These are phyloP conservation scores for Forsythia viridissima DNA, from an alignment of 257 asterid genomes.

Conservation along the genomic window DNA sequence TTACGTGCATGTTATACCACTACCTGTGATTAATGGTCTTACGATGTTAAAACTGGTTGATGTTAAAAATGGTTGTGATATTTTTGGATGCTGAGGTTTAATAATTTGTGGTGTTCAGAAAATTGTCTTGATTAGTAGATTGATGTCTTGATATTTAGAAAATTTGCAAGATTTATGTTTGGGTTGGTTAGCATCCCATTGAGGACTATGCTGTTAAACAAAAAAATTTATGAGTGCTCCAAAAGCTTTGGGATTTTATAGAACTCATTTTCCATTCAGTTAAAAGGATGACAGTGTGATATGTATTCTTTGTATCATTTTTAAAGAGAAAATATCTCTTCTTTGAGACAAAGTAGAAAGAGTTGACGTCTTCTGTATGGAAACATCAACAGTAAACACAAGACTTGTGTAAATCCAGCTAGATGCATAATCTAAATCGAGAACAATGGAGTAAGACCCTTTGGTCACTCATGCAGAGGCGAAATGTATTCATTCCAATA, in stretches of 20 bases:
- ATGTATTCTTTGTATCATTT: neutral
- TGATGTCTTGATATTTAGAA: neutral
- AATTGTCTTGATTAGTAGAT: neutral
- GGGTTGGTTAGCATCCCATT: neutral
- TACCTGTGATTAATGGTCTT: neutral
- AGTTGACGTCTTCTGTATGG: neutral
- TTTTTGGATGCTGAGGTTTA: neutral
- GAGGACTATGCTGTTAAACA: neutral
- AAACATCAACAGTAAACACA: neutral
- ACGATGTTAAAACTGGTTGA: no score
- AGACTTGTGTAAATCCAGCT: neutral
- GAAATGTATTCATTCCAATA: neutral
- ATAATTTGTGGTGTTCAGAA: neutral
- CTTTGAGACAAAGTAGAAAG: neutral
- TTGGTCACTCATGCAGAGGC: neutral
- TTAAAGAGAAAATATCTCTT: neutral
- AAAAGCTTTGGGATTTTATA: neutral
- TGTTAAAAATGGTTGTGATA: neutral
- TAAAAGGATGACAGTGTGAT: neutral
- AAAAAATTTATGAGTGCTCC: neutral
- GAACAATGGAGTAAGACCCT: neutral
- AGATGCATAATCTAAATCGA: neutral
- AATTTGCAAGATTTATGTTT: neutral
- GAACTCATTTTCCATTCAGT: neutral
- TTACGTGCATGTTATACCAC: neutral